These are phyloP conservation scores for Paraurostyla sp. DNA, from an alignment of 73 alveolate species.

Conservation along the genomic window DNA sequence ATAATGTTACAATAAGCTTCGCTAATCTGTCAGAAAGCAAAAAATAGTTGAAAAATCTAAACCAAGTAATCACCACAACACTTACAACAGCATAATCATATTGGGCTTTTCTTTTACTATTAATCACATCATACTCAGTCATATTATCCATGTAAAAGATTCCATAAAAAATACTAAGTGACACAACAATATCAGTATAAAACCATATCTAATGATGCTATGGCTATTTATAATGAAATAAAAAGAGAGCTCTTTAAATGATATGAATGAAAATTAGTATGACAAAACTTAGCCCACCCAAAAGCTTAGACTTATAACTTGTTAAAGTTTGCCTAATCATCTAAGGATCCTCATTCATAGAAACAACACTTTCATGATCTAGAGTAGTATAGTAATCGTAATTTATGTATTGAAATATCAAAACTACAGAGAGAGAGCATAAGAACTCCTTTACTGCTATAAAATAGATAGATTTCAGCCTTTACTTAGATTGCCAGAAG, in stretches of 20 bases:
- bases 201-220: slow-evolving; percentile 27
- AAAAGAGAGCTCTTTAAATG: not conserved
- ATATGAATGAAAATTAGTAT: not conserved
- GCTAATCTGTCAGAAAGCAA: not conserved
- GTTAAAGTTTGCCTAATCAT: not conserved
- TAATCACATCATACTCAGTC: not conserved
- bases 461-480: slow-evolving; percentile 33
- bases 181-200: slow-evolving; percentile 21
- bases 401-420: slow-evolving; percentile 27
- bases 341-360: too few species aligned
- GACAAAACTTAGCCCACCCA: not conserved
- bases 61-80: slow-evolving; percentile 19
- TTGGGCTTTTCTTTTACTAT: not conserved
- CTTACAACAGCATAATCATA: slow-evolving; percentile 34
- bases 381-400: slow-evolving; percentile 31
- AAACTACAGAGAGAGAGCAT: slow-evolving; percentile 28
- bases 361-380: not conserved
- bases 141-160: not conserved
- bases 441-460: slow-evolving; percentile 14
- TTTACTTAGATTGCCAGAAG: not conserved
- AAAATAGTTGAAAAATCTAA: slow-evolving; percentile 37
- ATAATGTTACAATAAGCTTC: slow-evolving; percentile 25
- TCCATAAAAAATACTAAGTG: not conserved
- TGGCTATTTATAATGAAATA: not conserved
- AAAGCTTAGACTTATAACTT: not conserved